These are phyloP conservation scores for Tillandsia leiboldiana DNA, from an alignment of 176 grass and related monocot genomes.

Conservation along the genomic window DNA sequence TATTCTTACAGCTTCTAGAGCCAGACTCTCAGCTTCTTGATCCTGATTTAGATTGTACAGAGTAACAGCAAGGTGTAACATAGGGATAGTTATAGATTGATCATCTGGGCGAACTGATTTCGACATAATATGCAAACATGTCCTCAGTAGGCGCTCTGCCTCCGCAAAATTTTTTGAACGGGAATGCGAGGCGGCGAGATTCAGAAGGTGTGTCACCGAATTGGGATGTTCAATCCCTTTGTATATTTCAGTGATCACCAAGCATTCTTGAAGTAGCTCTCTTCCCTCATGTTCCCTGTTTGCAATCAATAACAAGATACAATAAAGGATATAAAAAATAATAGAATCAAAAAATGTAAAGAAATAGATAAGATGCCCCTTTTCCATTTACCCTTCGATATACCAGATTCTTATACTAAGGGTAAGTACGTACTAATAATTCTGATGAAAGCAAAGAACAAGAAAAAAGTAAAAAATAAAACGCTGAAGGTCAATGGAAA, in stretches of 20 bases:
- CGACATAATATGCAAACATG: slow-evolving; percentile 30
- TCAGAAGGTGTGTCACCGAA: slow-evolving; percentile 29
- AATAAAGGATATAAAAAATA: not conserved
- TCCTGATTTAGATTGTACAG: slow-evolving; percentile 26
- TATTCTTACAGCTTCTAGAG: slow-evolving; percentile 24
- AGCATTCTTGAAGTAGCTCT: slow-evolving; percentile 36
- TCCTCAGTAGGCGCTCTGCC: slow-evolving; percentile 33
- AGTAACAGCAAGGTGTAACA: slow-evolving; percentile 37
- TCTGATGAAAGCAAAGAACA: not conserved
- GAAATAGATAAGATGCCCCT: not conserved
- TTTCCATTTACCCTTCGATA: too few relatives aligned
- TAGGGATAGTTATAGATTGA: slow-evolving; percentile 28
- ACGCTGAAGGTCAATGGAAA: not conserved
- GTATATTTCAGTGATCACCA: slow-evolving; percentile 25
- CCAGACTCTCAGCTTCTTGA: slow-evolving; percentile 37
- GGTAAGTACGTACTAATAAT: too few relatives aligned
- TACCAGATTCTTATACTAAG: too few relatives aligned
- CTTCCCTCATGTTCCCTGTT: slow-evolving; percentile 29
- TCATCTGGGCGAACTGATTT: slow-evolving; percentile 18
- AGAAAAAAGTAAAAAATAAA: not conserved
- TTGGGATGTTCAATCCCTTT: slow-evolving; percentile 33
- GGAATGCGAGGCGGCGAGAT: slow-evolving; percentile 33
- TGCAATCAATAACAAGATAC: not conserved
- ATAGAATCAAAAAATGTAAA: not conserved
- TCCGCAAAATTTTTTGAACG: slow-evolving; percentile 36